Conservation (phyloP, 176 grass and related monocot species). For the Oryza officinalis region DNA sequence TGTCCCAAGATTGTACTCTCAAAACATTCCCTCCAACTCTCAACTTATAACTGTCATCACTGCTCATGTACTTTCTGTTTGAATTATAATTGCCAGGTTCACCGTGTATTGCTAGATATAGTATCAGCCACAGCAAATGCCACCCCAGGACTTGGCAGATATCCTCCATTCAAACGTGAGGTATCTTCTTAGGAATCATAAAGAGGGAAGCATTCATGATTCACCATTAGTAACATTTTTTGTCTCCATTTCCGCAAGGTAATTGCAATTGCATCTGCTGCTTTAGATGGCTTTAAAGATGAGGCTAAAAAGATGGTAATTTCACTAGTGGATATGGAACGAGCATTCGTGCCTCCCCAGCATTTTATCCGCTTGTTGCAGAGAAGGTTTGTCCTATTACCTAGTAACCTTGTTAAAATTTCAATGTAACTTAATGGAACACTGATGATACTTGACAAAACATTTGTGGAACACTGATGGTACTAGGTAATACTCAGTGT, state of each 20-base stretch:
- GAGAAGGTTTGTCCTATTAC: slow-evolving; percentile 59
- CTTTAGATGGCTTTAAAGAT: slow-evolving; percentile 75
- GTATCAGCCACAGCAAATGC: slow-evolving; percentile 80
- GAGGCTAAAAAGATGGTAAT: slow-evolving; percentile 81
- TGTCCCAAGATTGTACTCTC: not conserved
- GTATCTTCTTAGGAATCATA: slow-evolving; percentile 34
- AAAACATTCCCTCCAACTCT: not conserved
- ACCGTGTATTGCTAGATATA: slow-evolving; percentile 78
- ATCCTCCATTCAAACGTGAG: slow-evolving; percentile 81
- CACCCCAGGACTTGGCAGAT: slow-evolving; percentile 81
- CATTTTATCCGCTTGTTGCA: slow-evolving; percentile 84
- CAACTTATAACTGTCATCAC: not conserved
- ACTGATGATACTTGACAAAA: not conserved
- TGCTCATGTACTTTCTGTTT: slow-evolving; percentile 3
- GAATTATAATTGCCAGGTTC: slow-evolving; percentile 48
- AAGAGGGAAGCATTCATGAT: not conserved
- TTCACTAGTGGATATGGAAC: slow-evolving; percentile 92
- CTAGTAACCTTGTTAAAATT: not conserved
- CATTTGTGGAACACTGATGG: not conserved
- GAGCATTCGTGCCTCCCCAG: slow-evolving; percentile 77
- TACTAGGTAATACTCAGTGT: not conserved
- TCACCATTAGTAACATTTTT: slow-evolving; percentile 12
- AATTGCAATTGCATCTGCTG: slow-evolving; percentile 68
- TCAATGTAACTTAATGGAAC: not conserved
- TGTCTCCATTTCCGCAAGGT: slow-evolving; percentile 51